Percentiles rank a stretch among this genome's conserved stretches.
Conservation (phyloP, 2,329 filamentous ascomycete species). For the Nemania diffusa region DNA sequence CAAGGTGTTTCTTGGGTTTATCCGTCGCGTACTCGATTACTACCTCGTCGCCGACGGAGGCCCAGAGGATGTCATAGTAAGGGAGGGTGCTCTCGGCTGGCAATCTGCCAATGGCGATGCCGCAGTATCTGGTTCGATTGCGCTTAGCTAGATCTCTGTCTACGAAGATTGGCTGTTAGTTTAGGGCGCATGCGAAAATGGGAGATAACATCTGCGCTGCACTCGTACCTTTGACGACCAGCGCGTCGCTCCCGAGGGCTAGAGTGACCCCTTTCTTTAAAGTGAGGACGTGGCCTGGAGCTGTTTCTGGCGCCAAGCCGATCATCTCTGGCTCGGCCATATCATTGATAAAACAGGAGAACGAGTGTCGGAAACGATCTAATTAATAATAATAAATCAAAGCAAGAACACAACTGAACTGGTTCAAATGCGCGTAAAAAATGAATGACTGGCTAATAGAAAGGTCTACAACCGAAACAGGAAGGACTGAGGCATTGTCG, state of each 20-base stretch:
- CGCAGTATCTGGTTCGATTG: constrained; percentile 43
- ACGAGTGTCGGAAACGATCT: constrained; percentile 16
- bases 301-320: not conserved
- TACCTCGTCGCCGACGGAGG: constrained; percentile 70
- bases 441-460: constrained; percentile 28
- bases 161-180: constrained; percentile 27
- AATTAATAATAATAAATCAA: too few relatives aligned
- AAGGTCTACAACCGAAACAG: not conserved
- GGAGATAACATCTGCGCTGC: not conserved
- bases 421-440: too few relatives aligned
- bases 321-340: constrained; percentile 19
- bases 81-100: constrained; percentile 62
- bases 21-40: constrained; percentile 78
- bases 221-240: constrained; percentile 28
- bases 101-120: constrained; percentile 39
- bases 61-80: constrained; percentile 87
- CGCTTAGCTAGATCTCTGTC: constrained; percentile 41
- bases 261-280: constrained; percentile 24
- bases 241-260: constrained; percentile 6
- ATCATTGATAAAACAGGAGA: not conserved
- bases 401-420: too few relatives aligned
- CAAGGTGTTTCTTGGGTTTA: constrained; percentile 67
- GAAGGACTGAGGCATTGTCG: too few relatives aligned
- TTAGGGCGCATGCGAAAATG: not conserved
- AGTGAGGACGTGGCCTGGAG: constrained; percentile 5